These are phyloP conservation scores for Pythium aquatile DNA, from an alignment of 352 stramenopile genomes.

Conservation along the genomic window DNA sequence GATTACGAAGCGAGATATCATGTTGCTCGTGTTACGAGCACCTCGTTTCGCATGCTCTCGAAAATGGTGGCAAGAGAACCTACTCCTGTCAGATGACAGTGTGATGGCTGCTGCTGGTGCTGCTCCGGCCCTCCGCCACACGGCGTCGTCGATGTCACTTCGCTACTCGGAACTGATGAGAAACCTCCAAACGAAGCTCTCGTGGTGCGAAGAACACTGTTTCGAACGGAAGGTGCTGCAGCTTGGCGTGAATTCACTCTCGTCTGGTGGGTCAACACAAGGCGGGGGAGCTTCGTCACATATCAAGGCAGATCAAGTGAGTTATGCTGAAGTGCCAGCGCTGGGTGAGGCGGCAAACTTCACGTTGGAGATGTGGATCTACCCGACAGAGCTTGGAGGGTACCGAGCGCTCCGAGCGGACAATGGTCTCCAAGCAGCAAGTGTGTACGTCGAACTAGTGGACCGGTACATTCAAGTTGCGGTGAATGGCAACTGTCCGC, in stretches of 20 bases:
- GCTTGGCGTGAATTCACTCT: conserved; percentile 48
- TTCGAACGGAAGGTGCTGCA: conserved; percentile 57
- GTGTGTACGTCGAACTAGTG: conserved; percentile 73
- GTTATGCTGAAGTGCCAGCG: conserved; percentile 61
- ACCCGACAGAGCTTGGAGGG: conserved; percentile 54
- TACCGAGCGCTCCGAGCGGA: conserved; percentile 73
- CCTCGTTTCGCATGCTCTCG: conserved; percentile 53
- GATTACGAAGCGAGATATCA: conserved; percentile 79
- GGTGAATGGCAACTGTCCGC: conserved; percentile 69
- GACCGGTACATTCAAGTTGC: conserved; percentile 63
- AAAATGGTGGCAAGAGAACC: conserved; percentile 66
- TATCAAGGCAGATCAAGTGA: conserved; percentile 53
- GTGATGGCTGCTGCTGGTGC: conserved; percentile 9
- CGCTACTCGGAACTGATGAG: conserved; percentile 73
- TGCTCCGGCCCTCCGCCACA: conserved; percentile 35
- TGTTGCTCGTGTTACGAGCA: conserved; percentile 58
- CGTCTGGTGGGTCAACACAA: conserved; percentile 14
- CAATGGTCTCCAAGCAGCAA: conserved; percentile 66
- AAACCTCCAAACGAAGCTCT: conserved; percentile 61
- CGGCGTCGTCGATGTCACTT: conserved; percentile 70
- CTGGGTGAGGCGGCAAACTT: conserved; percentile 67
- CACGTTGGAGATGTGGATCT: conserved; percentile 82
- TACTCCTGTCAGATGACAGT: conserved; percentile 16
- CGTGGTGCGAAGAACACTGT: conserved; percentile 32
- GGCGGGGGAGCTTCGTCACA: conserved; percentile 16